phyloP scores from a whole-genome alignment of 2,329 filamentous ascomycete species.

The Aspergillus sp. region DNA sequence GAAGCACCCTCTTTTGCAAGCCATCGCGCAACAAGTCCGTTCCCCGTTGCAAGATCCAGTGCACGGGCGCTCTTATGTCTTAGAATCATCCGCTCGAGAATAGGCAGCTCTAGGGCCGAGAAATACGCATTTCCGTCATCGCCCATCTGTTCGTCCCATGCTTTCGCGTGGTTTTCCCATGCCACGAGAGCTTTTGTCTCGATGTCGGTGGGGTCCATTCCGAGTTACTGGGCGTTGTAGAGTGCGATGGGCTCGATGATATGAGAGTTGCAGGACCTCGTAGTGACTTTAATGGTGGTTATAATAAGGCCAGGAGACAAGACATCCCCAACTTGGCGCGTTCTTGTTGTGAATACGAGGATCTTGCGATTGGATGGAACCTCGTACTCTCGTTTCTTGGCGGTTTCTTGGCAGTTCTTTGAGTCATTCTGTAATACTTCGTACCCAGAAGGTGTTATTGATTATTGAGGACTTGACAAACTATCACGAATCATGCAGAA shows the following conservation, averaged over 20 bases:
- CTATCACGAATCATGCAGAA: no score
- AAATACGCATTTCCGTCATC: constrained; percentile 48
- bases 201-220: background rate
- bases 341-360: background rate
- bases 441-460: no score
- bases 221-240: background rate
- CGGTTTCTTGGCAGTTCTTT: no score
- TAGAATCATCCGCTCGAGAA: constrained; percentile 37
- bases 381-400: no score
- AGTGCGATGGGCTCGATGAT: background rate
- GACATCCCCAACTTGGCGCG: no score
- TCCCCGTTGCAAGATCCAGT: constrained; percentile 53
- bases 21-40: constrained; percentile 50
- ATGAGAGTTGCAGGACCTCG: background rate
- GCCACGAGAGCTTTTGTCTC: background rate
- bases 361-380: no score
- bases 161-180: constrained; percentile 46
- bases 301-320: no score
- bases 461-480: no score
- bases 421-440: no score
- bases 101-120: constrained; percentile 43
- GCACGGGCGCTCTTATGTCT: constrained; percentile 30
- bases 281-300: no score
- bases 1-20: constrained; percentile 37
- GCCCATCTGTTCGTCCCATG: constrained; percentile 46